Evolutionary conservation across 257 asterid species (phyloP).

Genomic region (Salvia splendens): DNA sequence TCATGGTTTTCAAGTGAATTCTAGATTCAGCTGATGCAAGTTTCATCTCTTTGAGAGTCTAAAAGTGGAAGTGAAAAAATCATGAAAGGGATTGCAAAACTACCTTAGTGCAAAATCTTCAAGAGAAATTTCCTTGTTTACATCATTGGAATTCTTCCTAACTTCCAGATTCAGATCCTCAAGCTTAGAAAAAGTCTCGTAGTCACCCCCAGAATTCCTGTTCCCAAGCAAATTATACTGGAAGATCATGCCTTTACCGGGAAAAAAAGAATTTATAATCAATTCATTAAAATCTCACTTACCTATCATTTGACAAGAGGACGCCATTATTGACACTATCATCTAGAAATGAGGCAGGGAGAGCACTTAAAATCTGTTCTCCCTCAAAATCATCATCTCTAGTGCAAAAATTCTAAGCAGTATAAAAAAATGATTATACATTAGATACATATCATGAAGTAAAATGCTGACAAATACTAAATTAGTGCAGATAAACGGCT

Average conservation of each 20-base stretch:
- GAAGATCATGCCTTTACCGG: not conserved
- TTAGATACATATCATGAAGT: conserved; percentile 30
- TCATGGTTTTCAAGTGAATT: not conserved
- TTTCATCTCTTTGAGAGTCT: conserved; percentile 14
- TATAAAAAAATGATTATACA: conserved; percentile 7
- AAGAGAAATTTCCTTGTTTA: conserved; percentile 44
- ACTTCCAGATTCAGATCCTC: conserved; percentile 85
- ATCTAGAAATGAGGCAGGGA: conserved; percentile 34
- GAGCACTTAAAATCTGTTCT: conserved; percentile 49
- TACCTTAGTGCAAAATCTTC: conserved; percentile 61
- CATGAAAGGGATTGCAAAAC: conserved; percentile 36
- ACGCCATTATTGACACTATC: conserved; percentile 40
- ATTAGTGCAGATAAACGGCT: conserved; percentile 4
- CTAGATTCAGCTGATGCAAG: conserved; percentile 10
- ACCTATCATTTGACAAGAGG: conserved; percentile 49
- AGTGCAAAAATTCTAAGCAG: conserved; percentile 54
- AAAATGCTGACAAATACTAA: conserved; percentile 19
- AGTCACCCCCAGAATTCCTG: conserved; percentile 65
- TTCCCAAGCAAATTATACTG: conserved; percentile 35
- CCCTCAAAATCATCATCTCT: conserved; percentile 59
- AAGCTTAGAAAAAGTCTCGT: conserved; percentile 86
- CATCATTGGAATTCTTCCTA: conserved; percentile 49
- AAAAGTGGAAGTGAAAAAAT: conserved; percentile 17
- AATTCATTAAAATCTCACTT: conserved; percentile 26
- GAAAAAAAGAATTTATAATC: conserved; percentile 19